These are phyloP conservation scores for Dissoconium aciculare DNA, from an alignment of 2,329 filamentous ascomycete species.

Conservation along the genomic window DNA sequence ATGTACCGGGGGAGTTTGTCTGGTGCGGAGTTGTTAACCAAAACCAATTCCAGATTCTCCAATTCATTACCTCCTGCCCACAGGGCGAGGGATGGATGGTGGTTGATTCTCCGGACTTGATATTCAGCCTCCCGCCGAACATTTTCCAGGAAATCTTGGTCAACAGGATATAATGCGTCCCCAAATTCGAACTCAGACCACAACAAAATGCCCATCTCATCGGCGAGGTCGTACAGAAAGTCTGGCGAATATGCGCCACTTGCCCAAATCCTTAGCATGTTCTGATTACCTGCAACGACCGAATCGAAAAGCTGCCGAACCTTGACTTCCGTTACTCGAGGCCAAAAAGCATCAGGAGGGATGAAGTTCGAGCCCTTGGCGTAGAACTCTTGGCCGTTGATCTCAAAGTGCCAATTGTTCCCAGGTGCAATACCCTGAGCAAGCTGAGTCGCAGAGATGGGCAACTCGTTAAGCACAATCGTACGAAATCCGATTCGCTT, in stretches of 20 bases:
- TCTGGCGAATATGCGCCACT: conserved; percentile 46
- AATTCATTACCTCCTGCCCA: conserved; percentile 41
- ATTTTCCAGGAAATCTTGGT: conserved; percentile 41
- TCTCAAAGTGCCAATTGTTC: conserved; percentile 49
- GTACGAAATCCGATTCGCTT: conserved; percentile 48
- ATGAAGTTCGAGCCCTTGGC: conserved; percentile 51
- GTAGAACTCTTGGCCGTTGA: conserved; percentile 50
- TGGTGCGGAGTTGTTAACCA: conserved; percentile 28
- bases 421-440: conserved; percentile 41
- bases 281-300: conserved; percentile 44
- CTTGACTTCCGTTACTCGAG: conserved; percentile 39
- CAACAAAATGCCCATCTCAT: conserved; percentile 45
- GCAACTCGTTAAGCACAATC: conserved; percentile 43
- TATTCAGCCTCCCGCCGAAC: conserved; percentile 42
- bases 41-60: conserved; percentile 38
- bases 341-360: conserved; percentile 48
- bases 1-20: conserved; percentile 30
- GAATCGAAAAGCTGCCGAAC: conserved; percentile 41
- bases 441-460: conserved; percentile 40
- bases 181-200: conserved; percentile 52
- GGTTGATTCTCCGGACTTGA: conserved; percentile 46
- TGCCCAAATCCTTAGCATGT: conserved; percentile 50
- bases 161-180: conserved; percentile 44
- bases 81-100: conserved; percentile 35
- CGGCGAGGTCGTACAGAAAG: conserved; percentile 48